These are phyloP conservation scores for Phlyctochytrium bullatum DNA, from an alignment of 192 early-diverging fungal species.

Conservation along the genomic window DNA sequence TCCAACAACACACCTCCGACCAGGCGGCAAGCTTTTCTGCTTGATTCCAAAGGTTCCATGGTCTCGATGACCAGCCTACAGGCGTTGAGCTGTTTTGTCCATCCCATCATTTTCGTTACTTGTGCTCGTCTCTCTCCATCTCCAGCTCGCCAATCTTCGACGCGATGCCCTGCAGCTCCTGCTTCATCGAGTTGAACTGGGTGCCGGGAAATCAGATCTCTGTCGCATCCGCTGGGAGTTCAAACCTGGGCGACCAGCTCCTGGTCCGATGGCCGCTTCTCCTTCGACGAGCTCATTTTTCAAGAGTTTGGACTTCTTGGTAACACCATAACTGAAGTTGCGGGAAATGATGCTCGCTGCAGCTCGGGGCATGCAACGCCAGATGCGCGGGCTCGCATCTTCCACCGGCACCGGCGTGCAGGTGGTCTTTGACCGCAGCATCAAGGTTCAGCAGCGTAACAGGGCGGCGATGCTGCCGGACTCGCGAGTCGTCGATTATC, in stretches of 20 bases:
- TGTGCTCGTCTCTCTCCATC: constrained; percentile 89
- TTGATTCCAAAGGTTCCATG: constrained; percentile 72
- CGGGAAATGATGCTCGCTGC: too few species aligned
- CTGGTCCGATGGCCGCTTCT: constrained; percentile 58
- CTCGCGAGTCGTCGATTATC: constrained; percentile 80
- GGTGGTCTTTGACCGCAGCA: constrained; percentile 72
- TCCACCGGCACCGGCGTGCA: background rate
- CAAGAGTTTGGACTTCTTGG: too few species aligned
- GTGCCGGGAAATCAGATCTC: background rate
- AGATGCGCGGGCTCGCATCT: background rate
- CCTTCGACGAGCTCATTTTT: constrained; percentile 5
- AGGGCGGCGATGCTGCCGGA: constrained; percentile 55
- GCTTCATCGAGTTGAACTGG: constrained; percentile 69
- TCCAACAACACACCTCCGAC: constrained; percentile 93
- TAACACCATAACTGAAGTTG: too few species aligned
- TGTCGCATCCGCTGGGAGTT: background rate
- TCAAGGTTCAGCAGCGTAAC: constrained; percentile 76
- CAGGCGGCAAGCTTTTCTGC: constrained; percentile 90
- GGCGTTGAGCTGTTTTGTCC: background rate
- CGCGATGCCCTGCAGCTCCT: constrained; percentile 79
- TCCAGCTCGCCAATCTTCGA: constrained; percentile 94
- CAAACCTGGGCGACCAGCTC: constrained; percentile 54
- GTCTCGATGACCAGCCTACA: constrained; percentile 87
- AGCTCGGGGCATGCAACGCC: background rate
- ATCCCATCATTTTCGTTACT: constrained; percentile 43